A percentile compares a stretch with the other conserved stretches of the same genome.
These are phyloP conservation scores for Entophlyctis luteolus DNA, from an alignment of 192 early-diverging fungal genomes.

Conservation along the genomic window DNA sequence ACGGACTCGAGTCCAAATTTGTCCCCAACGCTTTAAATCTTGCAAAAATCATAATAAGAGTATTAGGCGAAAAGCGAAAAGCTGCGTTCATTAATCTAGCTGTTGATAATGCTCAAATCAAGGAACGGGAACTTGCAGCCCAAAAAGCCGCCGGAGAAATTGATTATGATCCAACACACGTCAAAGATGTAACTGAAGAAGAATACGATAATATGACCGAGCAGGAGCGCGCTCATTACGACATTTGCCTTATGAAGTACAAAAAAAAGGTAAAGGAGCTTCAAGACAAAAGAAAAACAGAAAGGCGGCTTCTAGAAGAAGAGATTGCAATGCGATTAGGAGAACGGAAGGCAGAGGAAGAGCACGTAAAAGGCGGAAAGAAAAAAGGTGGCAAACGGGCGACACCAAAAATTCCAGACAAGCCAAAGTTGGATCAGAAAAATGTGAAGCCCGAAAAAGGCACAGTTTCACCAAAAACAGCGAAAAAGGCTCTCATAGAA, in stretches of 20 bases:
- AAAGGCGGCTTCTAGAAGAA: slow-evolving; percentile 49
- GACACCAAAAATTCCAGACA: slow-evolving; percentile 11
- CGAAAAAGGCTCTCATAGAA: slow-evolving; percentile 15
- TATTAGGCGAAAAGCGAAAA: slow-evolving; percentile 35
- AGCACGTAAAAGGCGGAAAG: slow-evolving; percentile 33
- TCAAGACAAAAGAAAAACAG: slow-evolving; percentile 45
- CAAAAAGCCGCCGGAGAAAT: slow-evolving; percentile 33
- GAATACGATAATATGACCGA: slow-evolving; percentile 54
- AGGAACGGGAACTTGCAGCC: slow-evolving; percentile 39
- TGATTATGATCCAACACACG: slow-evolving; percentile 37
- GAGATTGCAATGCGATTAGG: slow-evolving; percentile 40
- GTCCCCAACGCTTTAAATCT: slow-evolving; percentile 22
- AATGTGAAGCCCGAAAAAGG: slow-evolving; percentile 13
- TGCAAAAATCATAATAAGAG: slow-evolving; percentile 35
- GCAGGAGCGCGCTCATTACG: slow-evolving; percentile 45
- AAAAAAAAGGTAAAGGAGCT: slow-evolving; percentile 45
- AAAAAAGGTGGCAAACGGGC: slow-evolving; percentile 30
- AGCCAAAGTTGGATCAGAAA: slow-evolving; percentile 25
- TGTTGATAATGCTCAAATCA: slow-evolving; percentile 40
- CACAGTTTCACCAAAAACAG: slow-evolving; percentile 37
- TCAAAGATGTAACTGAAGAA: slow-evolving; percentile 49
- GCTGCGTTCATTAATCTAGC: slow-evolving; percentile 39
- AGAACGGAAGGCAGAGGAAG: slow-evolving; percentile 54
- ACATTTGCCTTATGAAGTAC: slow-evolving; percentile 41
- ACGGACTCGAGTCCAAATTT: slow-evolving; percentile 54